A percentile compares a stretch with the other conserved stretches of the same genome.
Evolutionary conservation across 352 stramenopile genomes (phyloP).

Genomic region (Globisporangium uncinulatum): DNA sequence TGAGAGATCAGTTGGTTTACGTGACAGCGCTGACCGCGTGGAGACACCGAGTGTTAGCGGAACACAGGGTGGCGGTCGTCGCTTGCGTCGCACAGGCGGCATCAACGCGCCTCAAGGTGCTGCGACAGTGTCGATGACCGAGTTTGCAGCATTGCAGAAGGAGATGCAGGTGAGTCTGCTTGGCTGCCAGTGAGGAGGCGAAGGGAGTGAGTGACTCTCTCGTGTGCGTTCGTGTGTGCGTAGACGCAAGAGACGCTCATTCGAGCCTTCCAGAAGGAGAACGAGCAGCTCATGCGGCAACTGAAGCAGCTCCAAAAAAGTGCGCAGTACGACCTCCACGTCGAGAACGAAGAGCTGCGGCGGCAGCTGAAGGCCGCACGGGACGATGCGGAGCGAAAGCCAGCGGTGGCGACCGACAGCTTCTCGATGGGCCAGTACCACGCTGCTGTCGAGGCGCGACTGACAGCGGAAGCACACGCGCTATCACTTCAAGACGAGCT

Average conservation of each 20-base stretch:
- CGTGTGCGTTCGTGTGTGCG: no score
- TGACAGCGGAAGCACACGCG: constrained; percentile 52
- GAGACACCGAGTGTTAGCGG: no score
- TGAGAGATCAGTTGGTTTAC: not conserved
- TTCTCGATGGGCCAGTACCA: constrained; percentile 41
- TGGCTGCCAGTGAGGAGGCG: not conserved
- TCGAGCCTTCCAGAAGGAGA: constrained; percentile 75
- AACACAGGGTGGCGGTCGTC: no score
- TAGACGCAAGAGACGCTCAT: constrained; percentile 74
- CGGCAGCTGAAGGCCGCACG: constrained; percentile 39
- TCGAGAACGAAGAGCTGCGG: constrained; percentile 66
- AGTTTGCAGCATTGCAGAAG: constrained; percentile 33
- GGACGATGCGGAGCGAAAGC: constrained; percentile 17
- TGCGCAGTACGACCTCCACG: constrained; percentile 60
- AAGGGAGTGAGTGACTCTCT: not conserved
- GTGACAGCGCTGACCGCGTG: no score
- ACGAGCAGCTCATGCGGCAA: constrained; percentile 78
- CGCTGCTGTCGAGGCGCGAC: constrained; percentile 49
- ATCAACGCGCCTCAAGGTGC: no score
- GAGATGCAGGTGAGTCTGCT: constrained; percentile 35
- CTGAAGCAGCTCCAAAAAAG: constrained; percentile 59
- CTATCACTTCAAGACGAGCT: constrained; percentile 61
- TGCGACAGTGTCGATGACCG: not conserved
- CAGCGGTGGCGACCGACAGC: constrained; percentile 8
- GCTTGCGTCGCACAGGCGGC: no score